phyloP scores from a whole-genome alignment of 768 basidiomycete genomes.

The Hysterangium stoloniferum region DNA sequence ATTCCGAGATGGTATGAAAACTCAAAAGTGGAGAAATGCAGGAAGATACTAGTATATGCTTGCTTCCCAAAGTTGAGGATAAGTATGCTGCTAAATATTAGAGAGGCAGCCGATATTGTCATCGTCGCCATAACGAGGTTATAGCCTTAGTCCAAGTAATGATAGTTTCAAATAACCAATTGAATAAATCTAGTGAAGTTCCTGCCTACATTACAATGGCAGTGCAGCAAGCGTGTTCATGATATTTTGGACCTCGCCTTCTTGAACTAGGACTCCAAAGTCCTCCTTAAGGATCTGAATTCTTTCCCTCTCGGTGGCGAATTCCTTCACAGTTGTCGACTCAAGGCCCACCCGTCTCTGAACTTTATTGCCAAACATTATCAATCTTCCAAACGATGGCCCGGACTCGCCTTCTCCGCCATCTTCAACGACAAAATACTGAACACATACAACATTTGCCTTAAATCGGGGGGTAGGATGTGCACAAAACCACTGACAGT shows the following conservation, averaged over 20 bases:
- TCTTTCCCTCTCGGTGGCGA: conserved; percentile 3
- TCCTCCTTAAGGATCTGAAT: conserved; percentile 5
- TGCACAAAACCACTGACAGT: conserved; percentile 4
- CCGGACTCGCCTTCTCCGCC: background rate
- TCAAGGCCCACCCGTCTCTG: background rate
- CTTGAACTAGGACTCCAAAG: conserved; percentile 2
- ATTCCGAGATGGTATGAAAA: no score
- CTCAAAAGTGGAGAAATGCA: no score
- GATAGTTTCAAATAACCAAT: no score
- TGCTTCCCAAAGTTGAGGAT: no score
- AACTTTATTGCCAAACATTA: background rate
- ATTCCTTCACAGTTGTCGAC: background rate
- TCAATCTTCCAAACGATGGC: background rate
- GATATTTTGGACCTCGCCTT: conserved; percentile 2
- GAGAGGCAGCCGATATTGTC: no score
- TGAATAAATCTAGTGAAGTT: no score
- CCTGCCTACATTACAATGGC: no score
- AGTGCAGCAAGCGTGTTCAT: background rate
- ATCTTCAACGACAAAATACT: background rate
- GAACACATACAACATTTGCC: background rate
- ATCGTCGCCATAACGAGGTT: no score
- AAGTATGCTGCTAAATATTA: no score
- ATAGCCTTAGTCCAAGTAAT: no score
- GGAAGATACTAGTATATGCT: no score
- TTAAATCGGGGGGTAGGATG: background rate